A percentile compares a stretch with the other conserved stretches of the same genome.
Conservation (phyloP, 257 asterid genomes). For the Solanum sitiens region DNA sequence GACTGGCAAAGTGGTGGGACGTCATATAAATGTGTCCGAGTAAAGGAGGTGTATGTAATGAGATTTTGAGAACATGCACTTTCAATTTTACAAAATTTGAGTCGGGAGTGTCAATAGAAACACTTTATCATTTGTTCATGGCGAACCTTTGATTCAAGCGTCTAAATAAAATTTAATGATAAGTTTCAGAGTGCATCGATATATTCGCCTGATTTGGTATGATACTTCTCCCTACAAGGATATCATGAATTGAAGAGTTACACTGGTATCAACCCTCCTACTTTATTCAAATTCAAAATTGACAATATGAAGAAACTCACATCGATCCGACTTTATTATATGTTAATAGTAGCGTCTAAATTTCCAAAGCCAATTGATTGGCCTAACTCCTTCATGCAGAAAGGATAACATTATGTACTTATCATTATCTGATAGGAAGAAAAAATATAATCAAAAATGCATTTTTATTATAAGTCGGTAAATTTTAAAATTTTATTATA, state of each 20-base stretch:
- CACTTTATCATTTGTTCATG: neutral
- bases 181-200: neutral
- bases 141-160: neutral
- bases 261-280: rapidly evolving
- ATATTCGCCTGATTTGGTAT: neutral
- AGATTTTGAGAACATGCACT: neutral
- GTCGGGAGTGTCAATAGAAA: neutral
- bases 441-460: neutral
- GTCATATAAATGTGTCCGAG: neutral
- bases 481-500: neutral
- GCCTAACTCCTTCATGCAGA: neutral
- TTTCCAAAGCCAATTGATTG: neutral
- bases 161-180: too few species aligned
- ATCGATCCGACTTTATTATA: neutral
- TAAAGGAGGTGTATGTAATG: neutral
- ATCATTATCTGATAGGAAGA: neutral
- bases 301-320: too few species aligned
- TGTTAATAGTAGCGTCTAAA: neutral
- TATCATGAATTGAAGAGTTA: neutral
- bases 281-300: too few species aligned
- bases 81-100: neutral
- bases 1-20: too few species aligned
- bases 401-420: neutral
- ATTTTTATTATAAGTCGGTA: neutral
- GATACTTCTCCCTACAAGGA: neutral